These are phyloP conservation scores for Mortierella sp. DNA, from an alignment of 371 early-diverging fungal species.

Conservation along the genomic window DNA sequence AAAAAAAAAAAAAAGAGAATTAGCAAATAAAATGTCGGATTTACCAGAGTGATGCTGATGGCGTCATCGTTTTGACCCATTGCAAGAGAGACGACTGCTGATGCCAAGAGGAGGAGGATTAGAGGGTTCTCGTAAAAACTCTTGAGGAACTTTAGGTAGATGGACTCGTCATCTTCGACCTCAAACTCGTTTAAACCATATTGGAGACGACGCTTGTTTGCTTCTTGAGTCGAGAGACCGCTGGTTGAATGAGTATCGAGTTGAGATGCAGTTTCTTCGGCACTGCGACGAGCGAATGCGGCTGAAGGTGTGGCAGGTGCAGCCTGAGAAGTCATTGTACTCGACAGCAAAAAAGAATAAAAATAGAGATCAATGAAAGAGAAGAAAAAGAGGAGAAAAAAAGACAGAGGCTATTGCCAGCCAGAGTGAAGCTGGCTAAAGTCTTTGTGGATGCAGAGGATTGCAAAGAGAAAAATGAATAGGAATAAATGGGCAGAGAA, in stretches of 20 bases:
- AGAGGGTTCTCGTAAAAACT: slow-evolving; percentile 77
- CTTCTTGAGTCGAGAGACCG: slow-evolving; percentile 68
- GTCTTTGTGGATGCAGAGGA: slow-evolving; percentile 3
- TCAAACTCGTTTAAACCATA: slow-evolving; percentile 79
- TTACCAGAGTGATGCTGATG: slow-evolving; percentile 91
- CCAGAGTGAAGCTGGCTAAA: not conserved
- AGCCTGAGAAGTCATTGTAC: slow-evolving; percentile 44
- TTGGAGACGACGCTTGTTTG: slow-evolving; percentile 63
- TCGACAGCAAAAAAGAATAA: not conserved
- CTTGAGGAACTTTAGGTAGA: slow-evolving; percentile 78
- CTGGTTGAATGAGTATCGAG: slow-evolving; percentile 63
- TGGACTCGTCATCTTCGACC: slow-evolving; percentile 70
- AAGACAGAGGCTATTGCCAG: not conserved
- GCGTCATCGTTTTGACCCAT: slow-evolving; percentile 96
- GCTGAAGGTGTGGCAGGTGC: slow-evolving; percentile 67
- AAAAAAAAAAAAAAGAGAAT: no score
- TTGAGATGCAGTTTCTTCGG: slow-evolving; percentile 65
- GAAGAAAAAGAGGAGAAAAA: no score
- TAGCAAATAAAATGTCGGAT: slow-evolving; percentile 9
- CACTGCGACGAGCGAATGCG: slow-evolving; percentile 68
- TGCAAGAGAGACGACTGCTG: slow-evolving; percentile 85
- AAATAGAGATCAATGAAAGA: not conserved
- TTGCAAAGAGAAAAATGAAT: slow-evolving; percentile 2
- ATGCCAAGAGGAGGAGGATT: slow-evolving; percentile 89
- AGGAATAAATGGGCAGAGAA: not conserved